Base-by-base conservation (phyloP, 345 rosid species). In the Physaria fendleri region DNA sequence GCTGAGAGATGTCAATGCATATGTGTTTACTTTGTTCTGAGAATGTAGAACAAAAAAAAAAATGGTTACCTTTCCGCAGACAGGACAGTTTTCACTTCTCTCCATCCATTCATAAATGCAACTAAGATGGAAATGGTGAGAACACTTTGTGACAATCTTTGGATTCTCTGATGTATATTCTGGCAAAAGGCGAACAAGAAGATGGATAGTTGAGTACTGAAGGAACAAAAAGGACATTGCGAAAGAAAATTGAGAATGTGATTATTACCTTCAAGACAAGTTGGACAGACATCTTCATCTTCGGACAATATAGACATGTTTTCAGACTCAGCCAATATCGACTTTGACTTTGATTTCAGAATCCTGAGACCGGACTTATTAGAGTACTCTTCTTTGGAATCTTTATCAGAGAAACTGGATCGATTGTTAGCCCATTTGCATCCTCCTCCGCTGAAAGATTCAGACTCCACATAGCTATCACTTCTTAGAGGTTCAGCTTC, bases 51-150 rank as follows among this genome's bases (percentile, higher is more conserved):
- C n/a, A n/a, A n/a, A n/a, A n/a, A 22, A 30, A 39, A 11, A 55
- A 65, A 41, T 39, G 27, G 60, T 51, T 78, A 93, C 99, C 99
- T 85, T 87, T 71, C 99, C 95, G 65, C 99, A 93, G 63, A 93
- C 94, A 16, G 99, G 97, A 71, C 99, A 93, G 75, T 66, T 79
- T 29, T 93, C 97, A 77, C 97, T 93, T 85, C 97, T 88, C 79
- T 93, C 99, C 97, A 83, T 93, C 99, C 99, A 93, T 74, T 88
- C 99, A 57, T 88, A 93, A 72, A 93, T 93, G 82, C 99, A 93
- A 76, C 97, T 79, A 50, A 93, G 99, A 66, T 93, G 99, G 78
- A 83, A 93, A 83, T 89, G 95, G 75, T 93, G 99, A 64, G 72
- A 86, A 34, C 99, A 93, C 61, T 86, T 83, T 35, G 97, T 86